Conservation (phyloP, 2,329 filamentous ascomycete species). For the Paraconiothyrium brasiliense region DNA sequence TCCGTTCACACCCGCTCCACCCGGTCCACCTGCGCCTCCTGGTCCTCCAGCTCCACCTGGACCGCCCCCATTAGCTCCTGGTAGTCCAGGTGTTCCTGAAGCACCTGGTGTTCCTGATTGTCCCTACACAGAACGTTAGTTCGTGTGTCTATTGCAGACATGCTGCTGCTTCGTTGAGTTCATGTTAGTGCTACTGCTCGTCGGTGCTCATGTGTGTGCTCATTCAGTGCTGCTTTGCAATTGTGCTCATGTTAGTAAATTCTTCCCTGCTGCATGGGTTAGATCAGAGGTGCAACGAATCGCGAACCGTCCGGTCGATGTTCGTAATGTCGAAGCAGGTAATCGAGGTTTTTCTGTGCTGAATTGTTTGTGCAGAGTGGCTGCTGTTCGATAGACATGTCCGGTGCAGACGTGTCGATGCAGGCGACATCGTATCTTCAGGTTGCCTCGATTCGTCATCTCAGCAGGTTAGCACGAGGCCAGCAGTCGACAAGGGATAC, state of each 20-base stretch:
- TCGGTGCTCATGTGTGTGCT: neutral
- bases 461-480: too few relatives aligned
- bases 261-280: neutral
- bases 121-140: conserved; percentile 7
- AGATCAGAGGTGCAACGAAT: neutral
- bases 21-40: too few relatives aligned
- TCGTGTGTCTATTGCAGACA: neutral
- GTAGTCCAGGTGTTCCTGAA: neutral
- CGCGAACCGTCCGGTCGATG: neutral
- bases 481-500: neutral
- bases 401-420: too few relatives aligned
- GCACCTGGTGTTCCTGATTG: neutral
- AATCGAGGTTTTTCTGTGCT: too few relatives aligned
- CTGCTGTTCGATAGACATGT: too few relatives aligned
- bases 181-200: neutral
- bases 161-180: neutral
- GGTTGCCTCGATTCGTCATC: too few relatives aligned
- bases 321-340: too few relatives aligned
- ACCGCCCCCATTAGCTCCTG: too few relatives aligned
- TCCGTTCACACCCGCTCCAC: too few relatives aligned
- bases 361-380: too few relatives aligned
- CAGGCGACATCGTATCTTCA: too few relatives aligned
- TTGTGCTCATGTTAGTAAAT: neutral
- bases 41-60: too few relatives aligned
- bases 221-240: neutral